Evolutionary conservation across 768 basidiomycete species (phyloP).

Genomic region (Hortiboletus flavorubellus): DNA sequence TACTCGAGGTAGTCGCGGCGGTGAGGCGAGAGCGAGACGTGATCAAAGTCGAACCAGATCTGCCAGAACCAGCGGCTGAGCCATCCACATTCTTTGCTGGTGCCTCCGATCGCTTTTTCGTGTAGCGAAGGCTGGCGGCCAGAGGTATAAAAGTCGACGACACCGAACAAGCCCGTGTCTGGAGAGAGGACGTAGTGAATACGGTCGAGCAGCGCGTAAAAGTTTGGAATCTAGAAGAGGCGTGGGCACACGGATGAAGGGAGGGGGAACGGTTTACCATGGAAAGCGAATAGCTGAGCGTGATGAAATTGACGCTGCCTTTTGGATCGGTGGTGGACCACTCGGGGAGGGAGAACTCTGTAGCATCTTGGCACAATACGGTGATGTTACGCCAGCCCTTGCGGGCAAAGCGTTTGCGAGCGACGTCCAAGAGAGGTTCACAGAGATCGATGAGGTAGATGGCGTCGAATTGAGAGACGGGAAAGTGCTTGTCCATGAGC

Average conservation of each 20-base stretch:
- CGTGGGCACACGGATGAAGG: neutral
- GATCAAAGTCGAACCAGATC: constrained; percentile 62
- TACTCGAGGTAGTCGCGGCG: constrained; percentile 74
- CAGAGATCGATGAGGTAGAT: constrained; percentile 74
- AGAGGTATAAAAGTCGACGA: constrained; percentile 74
- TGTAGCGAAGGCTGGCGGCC: constrained; percentile 52
- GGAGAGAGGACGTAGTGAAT: constrained; percentile 63
- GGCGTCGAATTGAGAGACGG: constrained; percentile 58
- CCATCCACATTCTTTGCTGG: constrained; percentile 60
- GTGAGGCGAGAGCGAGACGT: constrained; percentile 52
- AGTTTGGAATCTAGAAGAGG: constrained; percentile 49
- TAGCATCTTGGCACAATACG: constrained; percentile 71
- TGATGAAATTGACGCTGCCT: constrained; percentile 53
- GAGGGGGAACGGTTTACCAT: constrained; percentile 36
- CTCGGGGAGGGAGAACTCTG: constrained; percentile 61
- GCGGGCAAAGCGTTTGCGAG: constrained; percentile 59
- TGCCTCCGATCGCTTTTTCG: constrained; percentile 61
- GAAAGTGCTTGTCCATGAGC: constrained; percentile 60
- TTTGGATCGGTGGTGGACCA: constrained; percentile 48
- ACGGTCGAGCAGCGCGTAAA: constrained; percentile 64
- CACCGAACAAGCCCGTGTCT: constrained; percentile 54
- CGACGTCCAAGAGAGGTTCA: constrained; percentile 66
- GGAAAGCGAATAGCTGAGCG: constrained; percentile 55
- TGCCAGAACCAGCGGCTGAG: constrained; percentile 77
- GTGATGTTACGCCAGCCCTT: constrained; percentile 73